Evolutionary conservation across 495 filamentous ascomycete genomes (phyloP).

Genomic region (Lasiosphaeria miniovina): DNA sequence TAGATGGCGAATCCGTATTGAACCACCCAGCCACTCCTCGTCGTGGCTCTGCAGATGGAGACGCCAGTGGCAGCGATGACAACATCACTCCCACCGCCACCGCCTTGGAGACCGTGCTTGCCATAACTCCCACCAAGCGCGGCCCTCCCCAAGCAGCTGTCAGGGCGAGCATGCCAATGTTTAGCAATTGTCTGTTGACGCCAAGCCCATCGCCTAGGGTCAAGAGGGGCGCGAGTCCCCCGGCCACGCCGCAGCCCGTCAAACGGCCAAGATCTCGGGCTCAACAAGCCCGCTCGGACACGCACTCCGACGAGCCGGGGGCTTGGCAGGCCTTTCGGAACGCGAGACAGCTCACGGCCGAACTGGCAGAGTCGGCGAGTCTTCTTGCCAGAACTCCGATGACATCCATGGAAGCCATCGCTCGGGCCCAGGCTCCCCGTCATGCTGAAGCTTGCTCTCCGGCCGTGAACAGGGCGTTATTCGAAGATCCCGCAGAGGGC

Average conservation of each 20-base stretch:
- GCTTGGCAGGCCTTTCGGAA: not conserved
- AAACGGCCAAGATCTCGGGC: constrained; percentile 8
- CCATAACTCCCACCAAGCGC: not conserved
- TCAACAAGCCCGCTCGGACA: not conserved
- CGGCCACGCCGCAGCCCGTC: constrained; percentile 9
- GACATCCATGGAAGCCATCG: not conserved
- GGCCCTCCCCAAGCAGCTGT: not conserved
- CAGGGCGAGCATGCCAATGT: not conserved
- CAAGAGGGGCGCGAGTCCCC: constrained; percentile 16
- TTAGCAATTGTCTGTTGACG: constrained; percentile 13
- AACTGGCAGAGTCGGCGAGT: not conserved
- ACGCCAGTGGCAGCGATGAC: not conserved
- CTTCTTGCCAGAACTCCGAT: not conserved
- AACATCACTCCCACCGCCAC: constrained; percentile 74
- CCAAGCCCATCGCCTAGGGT: constrained; percentile 15
- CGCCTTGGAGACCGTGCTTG: constrained; percentile 41
- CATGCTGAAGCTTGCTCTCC: not conserved
- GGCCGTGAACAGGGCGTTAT: not conserved
- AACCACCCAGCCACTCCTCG: not conserved
- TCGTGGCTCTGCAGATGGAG: not conserved
- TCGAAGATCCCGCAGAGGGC: too few relatives aligned
- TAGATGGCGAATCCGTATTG: constrained; percentile 13
- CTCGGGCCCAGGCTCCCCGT: not conserved
- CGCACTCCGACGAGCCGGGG: not conserved
- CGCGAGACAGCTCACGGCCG: not conserved